Evolutionary conservation across 2,329 filamentous ascomycete genomes (phyloP).

Genomic region (Ophiostoma himal-ulmi): DNA sequence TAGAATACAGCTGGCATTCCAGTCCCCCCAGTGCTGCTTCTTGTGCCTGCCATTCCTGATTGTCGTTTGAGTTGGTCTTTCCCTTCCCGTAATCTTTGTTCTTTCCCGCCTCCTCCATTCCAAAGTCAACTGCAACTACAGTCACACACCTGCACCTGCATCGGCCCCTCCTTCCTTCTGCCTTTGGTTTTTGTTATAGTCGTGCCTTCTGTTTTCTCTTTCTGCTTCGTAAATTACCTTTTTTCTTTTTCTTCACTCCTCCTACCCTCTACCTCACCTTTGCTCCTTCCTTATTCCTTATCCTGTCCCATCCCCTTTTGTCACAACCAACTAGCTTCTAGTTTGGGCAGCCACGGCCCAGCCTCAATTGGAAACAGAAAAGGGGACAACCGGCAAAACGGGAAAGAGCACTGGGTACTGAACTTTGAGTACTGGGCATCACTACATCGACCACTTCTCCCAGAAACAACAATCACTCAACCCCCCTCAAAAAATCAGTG

Average conservation of each 20-base stretch:
- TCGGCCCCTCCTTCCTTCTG: slow-evolving; percentile 10
- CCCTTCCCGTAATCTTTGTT: neutral
- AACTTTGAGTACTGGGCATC: neutral
- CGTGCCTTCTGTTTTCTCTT: neutral
- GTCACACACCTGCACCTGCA: slow-evolving; percentile 1
- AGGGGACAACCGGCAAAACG: neutral
- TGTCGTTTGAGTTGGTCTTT: slow-evolving; percentile 1
- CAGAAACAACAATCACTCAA: neutral
- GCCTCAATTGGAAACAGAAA: neutral
- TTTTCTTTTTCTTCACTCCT: neutral
- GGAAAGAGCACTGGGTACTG: neutral
- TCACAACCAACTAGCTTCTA: slow-evolving; percentile 16
- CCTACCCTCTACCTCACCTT: neutral
- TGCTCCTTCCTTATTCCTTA: slow-evolving; percentile 2
- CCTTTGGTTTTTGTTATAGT: neutral
- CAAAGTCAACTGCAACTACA: slow-evolving; percentile 13
- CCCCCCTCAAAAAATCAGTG: neutral
- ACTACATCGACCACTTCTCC: neutral
- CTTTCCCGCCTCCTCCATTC: slow-evolving; percentile 13
- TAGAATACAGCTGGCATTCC: neutral
- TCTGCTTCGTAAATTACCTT: neutral
- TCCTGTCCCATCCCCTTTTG: slow-evolving; percentile 11
- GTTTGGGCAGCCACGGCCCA: slow-evolving; percentile 20
- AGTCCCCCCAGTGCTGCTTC: neutral
- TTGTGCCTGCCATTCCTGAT: neutral